These are phyloP conservation scores for Angophora floribunda DNA, from an alignment of 345 rosid genomes.

Conservation along the genomic window DNA sequence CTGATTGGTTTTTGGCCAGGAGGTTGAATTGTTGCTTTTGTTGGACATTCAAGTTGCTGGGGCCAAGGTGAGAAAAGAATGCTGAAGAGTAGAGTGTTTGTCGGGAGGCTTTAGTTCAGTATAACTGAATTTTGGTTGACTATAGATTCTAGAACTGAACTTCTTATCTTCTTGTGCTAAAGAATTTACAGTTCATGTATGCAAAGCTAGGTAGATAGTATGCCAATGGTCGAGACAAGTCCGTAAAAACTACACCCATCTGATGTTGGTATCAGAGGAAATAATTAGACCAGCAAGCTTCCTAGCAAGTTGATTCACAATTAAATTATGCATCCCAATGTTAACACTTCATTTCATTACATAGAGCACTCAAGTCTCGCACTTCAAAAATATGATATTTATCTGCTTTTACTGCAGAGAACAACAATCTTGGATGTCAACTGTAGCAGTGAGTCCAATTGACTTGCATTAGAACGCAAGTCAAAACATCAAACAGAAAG, in stretches of 20 bases:
- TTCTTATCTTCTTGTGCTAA: background rate
- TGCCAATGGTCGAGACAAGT: background rate
- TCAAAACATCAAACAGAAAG: no score
- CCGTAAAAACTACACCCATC: background rate
- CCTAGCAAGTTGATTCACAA: background rate
- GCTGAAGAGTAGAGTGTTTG: background rate
- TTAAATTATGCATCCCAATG: background rate
- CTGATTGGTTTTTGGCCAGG: background rate
- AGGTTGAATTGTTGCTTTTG: background rate
- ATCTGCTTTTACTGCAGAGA: no score
- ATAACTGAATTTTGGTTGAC: background rate
- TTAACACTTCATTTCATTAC: background rate
- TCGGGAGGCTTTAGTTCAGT: background rate
- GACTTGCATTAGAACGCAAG: no score
- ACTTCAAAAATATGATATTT: background rate
- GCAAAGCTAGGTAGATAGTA: background rate
- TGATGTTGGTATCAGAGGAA: no score
- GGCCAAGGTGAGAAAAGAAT: background rate
- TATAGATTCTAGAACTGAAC: background rate
- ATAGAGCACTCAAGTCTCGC: background rate
- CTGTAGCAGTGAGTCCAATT: background rate
- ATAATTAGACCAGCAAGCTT: background rate
- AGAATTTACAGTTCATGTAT: background rate
- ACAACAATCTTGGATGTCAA: background rate
- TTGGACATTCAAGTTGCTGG: background rate